phyloP scores from a whole-genome alignment of 2,329 filamentous ascomycete genomes.

The Penicillium sp. region DNA sequence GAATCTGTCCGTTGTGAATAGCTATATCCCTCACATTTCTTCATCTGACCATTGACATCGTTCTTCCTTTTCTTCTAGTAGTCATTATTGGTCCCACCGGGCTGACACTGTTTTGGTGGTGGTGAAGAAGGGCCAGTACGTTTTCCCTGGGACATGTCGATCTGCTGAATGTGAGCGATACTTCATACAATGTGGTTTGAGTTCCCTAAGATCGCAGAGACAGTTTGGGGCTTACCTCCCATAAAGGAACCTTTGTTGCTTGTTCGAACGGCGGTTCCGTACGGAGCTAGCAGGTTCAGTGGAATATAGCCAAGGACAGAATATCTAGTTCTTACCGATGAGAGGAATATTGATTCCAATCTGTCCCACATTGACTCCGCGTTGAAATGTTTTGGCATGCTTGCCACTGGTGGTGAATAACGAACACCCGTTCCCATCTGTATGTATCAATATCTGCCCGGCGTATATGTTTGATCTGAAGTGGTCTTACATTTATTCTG shows the following conservation, averaged over 20 bases:
- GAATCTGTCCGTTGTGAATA: too few relatives aligned
- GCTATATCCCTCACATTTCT: too few relatives aligned
- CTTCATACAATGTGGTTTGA: background rate
- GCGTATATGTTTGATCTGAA: background rate
- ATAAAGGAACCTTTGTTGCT: constrained; percentile 28
- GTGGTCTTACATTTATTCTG: constrained; percentile 19
- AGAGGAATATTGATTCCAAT: constrained; percentile 30
- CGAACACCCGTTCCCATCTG: constrained; percentile 35
- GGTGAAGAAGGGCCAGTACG: constrained; percentile 25
- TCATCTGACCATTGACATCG: background rate
- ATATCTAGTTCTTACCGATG: constrained; percentile 13
- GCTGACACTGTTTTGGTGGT: constrained; percentile 23
- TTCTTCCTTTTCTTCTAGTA: too few relatives aligned
- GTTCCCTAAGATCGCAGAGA: background rate
- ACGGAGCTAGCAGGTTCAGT: constrained; percentile 16
- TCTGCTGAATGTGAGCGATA: constrained; percentile 5
- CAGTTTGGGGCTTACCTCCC: constrained; percentile 16
- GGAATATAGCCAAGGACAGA: too few relatives aligned
- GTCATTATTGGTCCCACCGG: constrained; percentile 17
- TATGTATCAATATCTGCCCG: background rate
- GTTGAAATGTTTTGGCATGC: constrained; percentile 31
- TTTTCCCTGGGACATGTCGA: constrained; percentile 20
- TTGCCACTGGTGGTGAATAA: constrained; percentile 34
- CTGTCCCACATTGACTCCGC: constrained; percentile 28
- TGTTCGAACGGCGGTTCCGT: constrained; percentile 22